These are phyloP conservation scores for Tetrapisispora nanseiensis DNA, from an alignment of 805 yeast species.

Conservation along the genomic window DNA sequence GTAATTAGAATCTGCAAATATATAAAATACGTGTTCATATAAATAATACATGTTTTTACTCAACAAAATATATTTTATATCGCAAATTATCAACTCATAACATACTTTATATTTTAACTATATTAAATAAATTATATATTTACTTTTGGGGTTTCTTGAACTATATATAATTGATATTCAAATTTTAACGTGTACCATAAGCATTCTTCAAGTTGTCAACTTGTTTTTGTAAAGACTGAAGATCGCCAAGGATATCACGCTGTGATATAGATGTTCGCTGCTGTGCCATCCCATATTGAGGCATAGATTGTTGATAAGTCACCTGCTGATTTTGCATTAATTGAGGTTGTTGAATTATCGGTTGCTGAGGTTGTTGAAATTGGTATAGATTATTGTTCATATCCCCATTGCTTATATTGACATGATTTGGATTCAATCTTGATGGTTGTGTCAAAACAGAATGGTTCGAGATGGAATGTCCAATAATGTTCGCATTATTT, in stretches of 20 bases:
- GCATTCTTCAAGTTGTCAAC: conserved; percentile 43
- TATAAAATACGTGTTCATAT: no score
- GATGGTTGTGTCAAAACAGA: not conserved
- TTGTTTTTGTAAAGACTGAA: conserved; percentile 59
- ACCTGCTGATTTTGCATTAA: conserved; percentile 13
- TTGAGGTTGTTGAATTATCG: conserved; percentile 10
- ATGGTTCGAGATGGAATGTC: not conserved
- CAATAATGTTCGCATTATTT: conserved; percentile 10
- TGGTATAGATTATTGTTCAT: conserved; percentile 3
- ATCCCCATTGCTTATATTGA: not conserved
- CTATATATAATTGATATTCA: no score
- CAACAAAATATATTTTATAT: no score
- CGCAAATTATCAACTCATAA: no score
- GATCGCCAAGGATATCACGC: conserved; percentile 50
- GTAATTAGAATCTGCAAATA: no score
- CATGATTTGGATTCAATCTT: not conserved
- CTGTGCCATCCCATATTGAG: conserved; percentile 17
- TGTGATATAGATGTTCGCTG: conserved; percentile 23
- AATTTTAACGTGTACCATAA: conserved; percentile 11
- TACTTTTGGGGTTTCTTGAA: no score
- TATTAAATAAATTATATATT: no score
- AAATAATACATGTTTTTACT: no score
- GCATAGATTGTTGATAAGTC: conserved; percentile 10
- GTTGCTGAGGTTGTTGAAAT: conserved; percentile 9
- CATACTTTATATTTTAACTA: no score